Evolutionary conservation across 176 grass and related monocot species (phyloP).

Genomic region (Juncus inflexus): DNA sequence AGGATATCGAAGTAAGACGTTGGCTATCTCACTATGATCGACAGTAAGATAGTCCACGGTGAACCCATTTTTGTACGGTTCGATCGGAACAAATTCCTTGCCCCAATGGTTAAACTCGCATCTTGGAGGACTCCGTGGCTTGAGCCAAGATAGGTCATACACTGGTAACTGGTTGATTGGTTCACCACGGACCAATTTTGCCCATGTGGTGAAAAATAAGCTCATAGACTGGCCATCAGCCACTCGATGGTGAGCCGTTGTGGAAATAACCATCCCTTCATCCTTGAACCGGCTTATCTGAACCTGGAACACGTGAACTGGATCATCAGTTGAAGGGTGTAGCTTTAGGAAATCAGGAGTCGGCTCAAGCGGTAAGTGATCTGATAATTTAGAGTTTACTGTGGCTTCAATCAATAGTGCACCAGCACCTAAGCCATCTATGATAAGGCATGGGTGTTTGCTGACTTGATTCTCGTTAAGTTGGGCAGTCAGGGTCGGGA

Average conservation of each 20-base stretch:
- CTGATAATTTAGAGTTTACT: conserved; percentile 17
- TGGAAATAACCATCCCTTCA: conserved; percentile 34
- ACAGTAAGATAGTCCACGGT: not conserved
- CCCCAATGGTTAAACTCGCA: conserved; percentile 21
- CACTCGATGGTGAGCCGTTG: conserved; percentile 41
- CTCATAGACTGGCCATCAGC: conserved; percentile 45
- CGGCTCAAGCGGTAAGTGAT: conserved; percentile 29
- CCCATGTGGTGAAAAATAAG: conserved; percentile 49
- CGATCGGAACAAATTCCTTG: not conserved
- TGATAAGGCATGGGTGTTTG: conserved; percentile 20
- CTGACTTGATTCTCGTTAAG: conserved; percentile 13
- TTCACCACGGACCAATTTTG: conserved; percentile 27
- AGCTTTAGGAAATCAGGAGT: conserved; percentile 27
- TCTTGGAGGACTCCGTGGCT: conserved; percentile 19
- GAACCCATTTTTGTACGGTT: not conserved
- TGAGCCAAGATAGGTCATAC: conserved; percentile 12
- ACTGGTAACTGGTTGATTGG: not conserved
- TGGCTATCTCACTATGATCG: conserved; percentile 16
- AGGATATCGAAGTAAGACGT: conserved; percentile 54
- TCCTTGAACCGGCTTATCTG: conserved; percentile 46
- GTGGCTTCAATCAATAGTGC: conserved; percentile 39
- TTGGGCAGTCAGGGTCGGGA: conserved; percentile 37
- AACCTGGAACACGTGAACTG: conserved; percentile 39
- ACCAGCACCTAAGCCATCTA: conserved; percentile 29
- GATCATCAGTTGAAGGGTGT: conserved; percentile 24